phyloP scores from a whole-genome alignment of 2,329 filamentous ascomycete genomes.

The Botrytis porri region DNA sequence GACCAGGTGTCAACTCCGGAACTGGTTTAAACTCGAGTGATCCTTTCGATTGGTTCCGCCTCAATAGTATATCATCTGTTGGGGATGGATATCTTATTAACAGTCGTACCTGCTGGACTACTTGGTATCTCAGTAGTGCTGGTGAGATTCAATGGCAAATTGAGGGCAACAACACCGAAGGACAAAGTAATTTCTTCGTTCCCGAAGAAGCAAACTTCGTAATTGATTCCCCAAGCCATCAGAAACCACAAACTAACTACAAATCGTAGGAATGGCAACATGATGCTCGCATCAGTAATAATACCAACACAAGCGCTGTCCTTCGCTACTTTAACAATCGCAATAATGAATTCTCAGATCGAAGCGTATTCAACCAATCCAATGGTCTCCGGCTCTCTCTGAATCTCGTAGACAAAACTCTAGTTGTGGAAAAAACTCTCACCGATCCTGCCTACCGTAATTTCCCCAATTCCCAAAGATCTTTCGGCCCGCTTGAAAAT shows the following conservation, averaged over 20 bases:
- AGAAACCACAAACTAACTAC: neutral
- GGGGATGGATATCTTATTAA: slow-evolving; percentile 34
- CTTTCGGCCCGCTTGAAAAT: neutral
- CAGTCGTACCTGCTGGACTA: slow-evolving; percentile 31
- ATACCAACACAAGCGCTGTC: neutral
- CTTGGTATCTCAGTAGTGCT: slow-evolving; percentile 29
- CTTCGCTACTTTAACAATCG: slow-evolving; percentile 8
- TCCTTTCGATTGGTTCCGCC: slow-evolving; percentile 37
- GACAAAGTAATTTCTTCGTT: neutral
- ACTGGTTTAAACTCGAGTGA: slow-evolving; percentile 4
- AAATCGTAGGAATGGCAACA: slow-evolving; percentile 11
- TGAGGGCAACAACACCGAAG: neutral
- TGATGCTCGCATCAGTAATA: neutral
- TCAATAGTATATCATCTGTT: slow-evolving; percentile 34
- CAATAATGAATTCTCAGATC: neutral
- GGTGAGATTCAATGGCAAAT: slow-evolving; percentile 20
- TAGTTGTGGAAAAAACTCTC: neutral
- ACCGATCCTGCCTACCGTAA: neutral
- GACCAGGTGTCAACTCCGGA: neutral
- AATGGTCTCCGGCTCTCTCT: neutral
- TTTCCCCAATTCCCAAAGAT: neutral
- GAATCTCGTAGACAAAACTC: neutral
- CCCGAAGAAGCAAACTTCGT: neutral
- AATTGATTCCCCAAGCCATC: neutral
- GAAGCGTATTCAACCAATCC: neutral